Evolutionary conservation across 1,284 basidiomycete species (phyloP).

Genomic region (Salmacisia buchloeana): DNA sequence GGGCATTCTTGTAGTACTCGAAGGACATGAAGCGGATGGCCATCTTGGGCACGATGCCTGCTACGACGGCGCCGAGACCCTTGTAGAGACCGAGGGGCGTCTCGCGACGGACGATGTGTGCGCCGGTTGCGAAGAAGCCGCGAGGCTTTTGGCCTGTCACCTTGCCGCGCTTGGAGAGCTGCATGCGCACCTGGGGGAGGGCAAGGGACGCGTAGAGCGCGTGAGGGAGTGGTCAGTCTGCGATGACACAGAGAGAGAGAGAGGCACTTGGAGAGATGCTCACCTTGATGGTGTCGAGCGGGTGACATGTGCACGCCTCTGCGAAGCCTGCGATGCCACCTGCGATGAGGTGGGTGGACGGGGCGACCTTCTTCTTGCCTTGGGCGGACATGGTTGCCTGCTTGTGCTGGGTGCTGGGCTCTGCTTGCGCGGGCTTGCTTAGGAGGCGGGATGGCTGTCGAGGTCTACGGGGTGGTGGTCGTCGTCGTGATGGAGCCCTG

Average conservation of each 20-base stretch:
- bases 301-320: slow-evolving; percentile 49
- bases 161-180: slow-evolving; percentile 58
- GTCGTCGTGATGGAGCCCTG: too few species aligned
- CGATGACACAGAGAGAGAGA: background rate
- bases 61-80: slow-evolving; percentile 92
- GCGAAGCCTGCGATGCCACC: slow-evolving; percentile 50
- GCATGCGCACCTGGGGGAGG: slow-evolving; percentile 64
- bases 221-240: background rate
- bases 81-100: slow-evolving; percentile 96
- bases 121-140: slow-evolving; percentile 87
- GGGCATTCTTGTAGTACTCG: slow-evolving; percentile 81
- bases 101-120: slow-evolving; percentile 81
- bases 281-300: slow-evolving; percentile 86
- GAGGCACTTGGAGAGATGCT: slow-evolving; percentile 43
- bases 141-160: slow-evolving; percentile 59
- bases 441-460: background rate
- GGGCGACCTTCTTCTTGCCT: slow-evolving; percentile 44
- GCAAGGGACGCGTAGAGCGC: background rate
- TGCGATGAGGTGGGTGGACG: slow-evolving; percentile 49
- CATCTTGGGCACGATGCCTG: slow-evolving; percentile 96
- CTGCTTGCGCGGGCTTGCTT: background rate
- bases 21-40: slow-evolving; percentile 97
- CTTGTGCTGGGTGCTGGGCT: background rate
- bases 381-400: background rate
- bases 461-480: too few species aligned